Conservation (phyloP, 2,329 filamentous ascomycete species). For the Apiospora malaysiana region DNA sequence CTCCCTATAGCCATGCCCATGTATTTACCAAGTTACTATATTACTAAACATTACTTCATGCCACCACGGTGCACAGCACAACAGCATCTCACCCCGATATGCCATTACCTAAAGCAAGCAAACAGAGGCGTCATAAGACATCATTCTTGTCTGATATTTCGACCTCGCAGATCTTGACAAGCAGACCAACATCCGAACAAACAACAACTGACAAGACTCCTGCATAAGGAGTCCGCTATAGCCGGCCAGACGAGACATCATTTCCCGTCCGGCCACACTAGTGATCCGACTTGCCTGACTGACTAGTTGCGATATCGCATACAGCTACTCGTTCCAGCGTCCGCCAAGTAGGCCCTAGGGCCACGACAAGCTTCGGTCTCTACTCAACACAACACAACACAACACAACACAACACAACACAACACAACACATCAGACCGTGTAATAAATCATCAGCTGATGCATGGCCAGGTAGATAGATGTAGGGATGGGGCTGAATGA, state of each 20-base stretch:
- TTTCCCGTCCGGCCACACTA: background rate
- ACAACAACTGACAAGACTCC: background rate
- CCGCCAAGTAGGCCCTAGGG: background rate
- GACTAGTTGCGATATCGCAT: constrained; percentile 14
- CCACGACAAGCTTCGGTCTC: background rate
- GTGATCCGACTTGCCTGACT: background rate
- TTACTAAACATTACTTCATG: background rate
- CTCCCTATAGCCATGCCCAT: background rate
- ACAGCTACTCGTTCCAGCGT: background rate
- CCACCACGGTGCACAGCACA: background rate
- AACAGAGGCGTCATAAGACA: constrained; percentile 5
- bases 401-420: too few relatives aligned
- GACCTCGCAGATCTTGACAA: background rate
- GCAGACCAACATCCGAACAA: background rate
- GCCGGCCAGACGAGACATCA: constrained; percentile 6
- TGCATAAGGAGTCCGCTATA: background rate
- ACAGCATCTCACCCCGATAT: background rate
- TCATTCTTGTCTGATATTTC: background rate
- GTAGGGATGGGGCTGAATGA: too few relatives aligned
- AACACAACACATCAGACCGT: constrained; percentile 12
- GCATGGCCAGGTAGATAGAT: background rate
- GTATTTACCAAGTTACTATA: background rate
- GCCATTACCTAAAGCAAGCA: background rate
- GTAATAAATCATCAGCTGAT: constrained; percentile 8
- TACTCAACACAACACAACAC: background rate